Base-by-base conservation (phyloP, 1,139 yeast species). In the Candida sp. region DNA sequence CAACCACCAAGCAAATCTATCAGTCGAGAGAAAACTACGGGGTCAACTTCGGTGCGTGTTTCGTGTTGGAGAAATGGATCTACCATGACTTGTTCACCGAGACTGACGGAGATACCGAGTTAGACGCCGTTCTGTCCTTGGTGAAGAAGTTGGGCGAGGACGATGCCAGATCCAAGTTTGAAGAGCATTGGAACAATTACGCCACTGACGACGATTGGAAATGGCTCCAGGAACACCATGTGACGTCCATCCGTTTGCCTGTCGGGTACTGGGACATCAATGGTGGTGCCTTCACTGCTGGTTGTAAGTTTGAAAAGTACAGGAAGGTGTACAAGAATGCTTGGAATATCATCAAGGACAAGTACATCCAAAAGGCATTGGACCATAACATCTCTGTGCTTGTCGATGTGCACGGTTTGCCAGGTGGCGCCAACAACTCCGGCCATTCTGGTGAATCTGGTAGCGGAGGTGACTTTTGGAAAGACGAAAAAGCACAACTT, bases 371-470 rank as follows among this genome's bases (percentile, higher is more conserved):
- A 52, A 75, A 75, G 49, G 96, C 96, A 2, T 77, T 63, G 1
- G 51, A 69, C 27, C 69, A 80, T 57, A 75, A 79, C 28, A 93
- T 94, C 54, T 88, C 92, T 7, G 86, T 93, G 1, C 62, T 94
- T 51, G 80, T 93, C 8, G 99, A 94, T 67, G 64, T 94, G 44
- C 99, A 94, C 68, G 98, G 90, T 0, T 68, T 94, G 28, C 98
- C 98, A 2, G 92, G 90, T 9, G 98, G 98, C 40, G 98, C 98
- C 30, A 94, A 94, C 63, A 83, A 84, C 0, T 87, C 86, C 28
- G 76, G 86, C 52, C 98, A 93, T 66, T 85, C 96, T 60, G 99
- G 98, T 6, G 86, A 87, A 50, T 65, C 70, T 35, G 67, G 78
- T 47, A 62, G 68, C 3, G 81, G 81, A 2, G 88, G 91, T n/a